phyloP scores from a whole-genome alignment of 371 early-diverging fungal species.

The Synchytrium microbalum region DNA sequence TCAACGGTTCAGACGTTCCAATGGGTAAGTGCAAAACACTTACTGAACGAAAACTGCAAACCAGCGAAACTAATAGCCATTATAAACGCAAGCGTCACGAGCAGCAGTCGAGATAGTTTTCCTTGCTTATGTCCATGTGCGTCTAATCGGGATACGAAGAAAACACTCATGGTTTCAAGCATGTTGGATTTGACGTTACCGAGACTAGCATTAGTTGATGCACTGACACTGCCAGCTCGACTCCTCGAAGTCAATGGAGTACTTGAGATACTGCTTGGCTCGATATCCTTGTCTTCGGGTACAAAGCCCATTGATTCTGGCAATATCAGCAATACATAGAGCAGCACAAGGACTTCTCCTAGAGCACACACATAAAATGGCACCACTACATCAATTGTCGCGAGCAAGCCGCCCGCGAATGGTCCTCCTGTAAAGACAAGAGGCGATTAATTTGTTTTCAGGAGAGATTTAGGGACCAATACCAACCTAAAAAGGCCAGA shows the following conservation, averaged over 20 bases:
- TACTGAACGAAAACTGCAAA: not conserved
- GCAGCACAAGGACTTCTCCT: not conserved
- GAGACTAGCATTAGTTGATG: not conserved
- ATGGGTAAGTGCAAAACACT: not conserved
- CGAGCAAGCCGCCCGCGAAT: not conserved
- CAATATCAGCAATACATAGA: not conserved
- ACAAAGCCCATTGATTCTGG: not conserved
- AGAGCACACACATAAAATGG: not conserved
- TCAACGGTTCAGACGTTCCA: not conserved
- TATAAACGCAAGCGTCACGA: not conserved
- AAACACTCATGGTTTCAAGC: not conserved
- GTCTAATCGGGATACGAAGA: not conserved
- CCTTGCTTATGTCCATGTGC: not conserved
- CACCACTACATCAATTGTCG: not conserved
- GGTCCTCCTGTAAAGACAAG: too few species aligned
- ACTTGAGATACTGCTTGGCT: not conserved
- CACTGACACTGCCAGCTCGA: not conserved
- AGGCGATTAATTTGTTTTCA: too few species aligned
- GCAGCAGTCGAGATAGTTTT: not conserved
- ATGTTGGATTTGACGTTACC: not conserved
- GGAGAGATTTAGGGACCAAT: too few species aligned
- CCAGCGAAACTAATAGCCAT: conserved; percentile 2
- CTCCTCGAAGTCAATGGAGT: not conserved
- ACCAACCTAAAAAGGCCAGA: not conserved
- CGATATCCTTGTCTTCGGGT: not conserved